Percentiles rank a stretch among this genome's conserved stretches.
Evolutionary conservation across 257 asterid genomes (phyloP).

Genomic region (Solanum piurae): DNA sequence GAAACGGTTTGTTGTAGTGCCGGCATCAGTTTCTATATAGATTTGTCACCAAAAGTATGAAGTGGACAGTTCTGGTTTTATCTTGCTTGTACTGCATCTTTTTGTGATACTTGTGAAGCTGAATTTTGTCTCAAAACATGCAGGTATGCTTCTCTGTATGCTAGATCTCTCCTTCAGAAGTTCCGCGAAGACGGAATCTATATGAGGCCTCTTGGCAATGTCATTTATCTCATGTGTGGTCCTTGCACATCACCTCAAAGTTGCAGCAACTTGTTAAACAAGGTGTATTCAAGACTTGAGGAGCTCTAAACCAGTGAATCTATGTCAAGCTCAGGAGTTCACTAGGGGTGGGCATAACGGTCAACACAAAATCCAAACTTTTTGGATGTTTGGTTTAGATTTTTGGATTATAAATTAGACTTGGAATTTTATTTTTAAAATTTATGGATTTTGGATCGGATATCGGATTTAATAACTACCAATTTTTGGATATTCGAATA

Average conservation of each 20-base stretch:
- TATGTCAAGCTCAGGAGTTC: neutral
- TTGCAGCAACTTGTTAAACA: slow-evolving; percentile 44
- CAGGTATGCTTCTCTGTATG: slow-evolving; percentile 84
- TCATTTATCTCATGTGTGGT: slow-evolving; percentile 79
- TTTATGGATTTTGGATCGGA: neutral
- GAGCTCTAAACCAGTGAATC: slow-evolving; percentile 24
- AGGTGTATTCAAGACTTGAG: slow-evolving; percentile 39
- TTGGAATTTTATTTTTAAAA: neutral
- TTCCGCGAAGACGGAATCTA: slow-evolving; percentile 75
- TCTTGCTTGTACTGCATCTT: neutral
- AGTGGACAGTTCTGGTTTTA: neutral
- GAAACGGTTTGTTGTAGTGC: neutral
- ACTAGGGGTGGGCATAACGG: neutral
- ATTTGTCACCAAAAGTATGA: neutral
- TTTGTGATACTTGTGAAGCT: neutral
- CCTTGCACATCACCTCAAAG: slow-evolving; percentile 62
- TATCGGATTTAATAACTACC: neutral
- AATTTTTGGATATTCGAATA: neutral
- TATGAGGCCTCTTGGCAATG: slow-evolving; percentile 91
- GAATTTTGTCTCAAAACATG: neutral
- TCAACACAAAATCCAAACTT: neutral
- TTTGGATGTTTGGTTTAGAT: neutral
- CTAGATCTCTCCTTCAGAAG: slow-evolving; percentile 54
- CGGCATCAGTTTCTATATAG: neutral
- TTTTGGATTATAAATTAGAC: neutral